phyloP scores from a whole-genome alignment of 805 yeast species.

The Yueomyces sp. region DNA sequence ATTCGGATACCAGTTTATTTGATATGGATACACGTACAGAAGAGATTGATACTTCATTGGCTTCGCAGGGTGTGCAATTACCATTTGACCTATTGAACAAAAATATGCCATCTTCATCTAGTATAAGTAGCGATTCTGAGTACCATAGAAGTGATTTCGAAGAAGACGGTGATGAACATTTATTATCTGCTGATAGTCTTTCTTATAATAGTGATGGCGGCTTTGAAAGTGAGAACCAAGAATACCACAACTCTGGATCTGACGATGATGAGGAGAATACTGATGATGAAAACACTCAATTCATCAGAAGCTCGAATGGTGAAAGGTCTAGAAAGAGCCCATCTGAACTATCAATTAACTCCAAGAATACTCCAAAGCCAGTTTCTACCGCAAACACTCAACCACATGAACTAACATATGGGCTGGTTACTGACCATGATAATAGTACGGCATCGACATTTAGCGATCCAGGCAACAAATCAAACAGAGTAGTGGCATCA shows the following conservation, averaged over 20 bases:
- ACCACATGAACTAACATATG: background rate
- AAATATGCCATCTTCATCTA: slow-evolving; percentile 16
- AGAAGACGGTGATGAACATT: slow-evolving; percentile 5
- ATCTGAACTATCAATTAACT: background rate
- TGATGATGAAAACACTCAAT: background rate
- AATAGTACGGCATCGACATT: background rate
- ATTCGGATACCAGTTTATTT: background rate
- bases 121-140: slow-evolving; percentile 8
- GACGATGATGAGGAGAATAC: background rate
- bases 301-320: background rate
- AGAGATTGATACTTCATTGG: background rate
- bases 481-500: background rate
- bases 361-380: background rate
- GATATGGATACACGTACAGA: background rate
- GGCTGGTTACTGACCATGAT: background rate
- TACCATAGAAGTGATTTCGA: slow-evolving; percentile 13
- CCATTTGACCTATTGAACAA: background rate
- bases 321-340: background rate
- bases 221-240: background rate
- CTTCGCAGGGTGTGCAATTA: background rate
- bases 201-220: background rate
- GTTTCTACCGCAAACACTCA: background rate
- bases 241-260: background rate
- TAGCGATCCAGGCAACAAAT: background rate
- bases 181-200: slow-evolving; percentile 9